Conservation (phyloP, 305 asterid species). For the Euphrasia arctica region DNA sequence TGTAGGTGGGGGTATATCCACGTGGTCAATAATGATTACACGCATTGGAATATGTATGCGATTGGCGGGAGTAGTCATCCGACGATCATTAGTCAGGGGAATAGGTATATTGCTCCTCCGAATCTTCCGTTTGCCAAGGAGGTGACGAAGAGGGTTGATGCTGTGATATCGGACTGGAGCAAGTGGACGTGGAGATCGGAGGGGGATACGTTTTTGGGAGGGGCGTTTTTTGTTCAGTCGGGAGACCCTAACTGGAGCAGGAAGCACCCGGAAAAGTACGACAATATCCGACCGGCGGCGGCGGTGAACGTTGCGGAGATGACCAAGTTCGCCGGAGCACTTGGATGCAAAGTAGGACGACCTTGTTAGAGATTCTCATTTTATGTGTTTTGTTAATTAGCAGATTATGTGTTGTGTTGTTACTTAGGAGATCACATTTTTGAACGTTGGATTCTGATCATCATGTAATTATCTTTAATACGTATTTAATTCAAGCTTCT, state of each 20-base stretch:
- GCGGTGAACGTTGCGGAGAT: constrained; percentile 36
- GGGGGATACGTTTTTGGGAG: constrained; percentile 56
- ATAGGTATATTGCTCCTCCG: constrained; percentile 67
- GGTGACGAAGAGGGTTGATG: constrained; percentile 68
- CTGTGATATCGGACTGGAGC: constrained; percentile 45
- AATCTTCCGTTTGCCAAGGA: constrained; percentile 40
- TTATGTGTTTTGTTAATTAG: no score
- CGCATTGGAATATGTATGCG: constrained; percentile 91
- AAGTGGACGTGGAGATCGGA: constrained; percentile 83
- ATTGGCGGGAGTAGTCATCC: constrained; percentile 77
- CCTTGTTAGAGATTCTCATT: constrained; percentile 39
- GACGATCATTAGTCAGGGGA: constrained; percentile 85
- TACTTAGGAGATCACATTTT: no score
- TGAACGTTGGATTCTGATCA: no score
- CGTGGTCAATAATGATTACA: constrained; percentile 80
- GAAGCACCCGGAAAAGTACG: constrained; percentile 46
- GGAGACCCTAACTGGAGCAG: constrained; percentile 46
- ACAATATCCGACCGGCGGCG: constrained; percentile 34
- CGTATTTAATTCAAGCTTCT: no score
- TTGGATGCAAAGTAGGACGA: constrained; percentile 43
- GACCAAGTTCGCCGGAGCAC: constrained; percentile 55
- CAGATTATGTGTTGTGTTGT: no score
- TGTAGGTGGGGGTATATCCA: constrained; percentile 68
- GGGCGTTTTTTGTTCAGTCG: constrained; percentile 60
- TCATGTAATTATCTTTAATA: no score